Evolutionary conservation across 2,329 filamentous ascomycete species (phyloP).

Genomic region (Allantophomopsis lycopodina): DNA sequence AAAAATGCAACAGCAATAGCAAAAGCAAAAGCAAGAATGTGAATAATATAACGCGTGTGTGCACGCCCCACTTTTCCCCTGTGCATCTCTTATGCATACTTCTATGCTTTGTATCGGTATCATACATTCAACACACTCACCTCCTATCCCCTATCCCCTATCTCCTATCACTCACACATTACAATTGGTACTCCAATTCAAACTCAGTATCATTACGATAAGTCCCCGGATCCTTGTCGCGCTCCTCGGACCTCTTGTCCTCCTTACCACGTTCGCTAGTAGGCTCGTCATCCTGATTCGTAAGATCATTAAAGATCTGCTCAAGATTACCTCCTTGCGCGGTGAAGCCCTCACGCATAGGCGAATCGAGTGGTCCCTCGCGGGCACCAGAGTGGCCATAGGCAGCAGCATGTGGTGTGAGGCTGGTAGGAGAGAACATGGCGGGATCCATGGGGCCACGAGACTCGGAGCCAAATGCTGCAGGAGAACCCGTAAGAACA

Average conservation of each 20-base stretch:
- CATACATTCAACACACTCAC: too few species aligned
- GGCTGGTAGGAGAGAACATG: not conserved
- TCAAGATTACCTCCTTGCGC: constrained; percentile 7
- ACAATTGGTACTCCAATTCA: too few species aligned
- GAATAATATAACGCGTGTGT: too few species aligned
- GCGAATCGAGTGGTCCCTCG: constrained; percentile 11
- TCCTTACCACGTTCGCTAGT: not conserved
- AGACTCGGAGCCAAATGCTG: constrained; percentile 4
- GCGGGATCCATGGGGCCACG: not conserved
- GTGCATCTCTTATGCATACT: too few species aligned
- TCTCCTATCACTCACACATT: too few species aligned
- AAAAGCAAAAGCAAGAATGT: too few species aligned
- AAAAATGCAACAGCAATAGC: too few species aligned
- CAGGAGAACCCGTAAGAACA: constrained; percentile 8
- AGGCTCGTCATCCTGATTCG: constrained; percentile 12
- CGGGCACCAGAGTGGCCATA: constrained; percentile 6
- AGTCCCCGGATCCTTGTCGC: not conserved
- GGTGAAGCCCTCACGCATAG: constrained; percentile 14
- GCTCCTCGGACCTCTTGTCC: not conserved
- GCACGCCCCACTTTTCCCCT: too few species aligned
- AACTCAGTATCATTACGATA: too few species aligned
- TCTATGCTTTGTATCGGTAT: too few species aligned
- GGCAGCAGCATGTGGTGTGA: constrained; percentile 8
- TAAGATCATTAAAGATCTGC: constrained; percentile 18
- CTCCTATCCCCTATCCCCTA: too few species aligned